Percentiles rank a stretch among this genome's conserved stretches.
Conservation (phyloP, 225 moss, liverwort and hornwort genomes). For the Sphagnum contortum region DNA sequence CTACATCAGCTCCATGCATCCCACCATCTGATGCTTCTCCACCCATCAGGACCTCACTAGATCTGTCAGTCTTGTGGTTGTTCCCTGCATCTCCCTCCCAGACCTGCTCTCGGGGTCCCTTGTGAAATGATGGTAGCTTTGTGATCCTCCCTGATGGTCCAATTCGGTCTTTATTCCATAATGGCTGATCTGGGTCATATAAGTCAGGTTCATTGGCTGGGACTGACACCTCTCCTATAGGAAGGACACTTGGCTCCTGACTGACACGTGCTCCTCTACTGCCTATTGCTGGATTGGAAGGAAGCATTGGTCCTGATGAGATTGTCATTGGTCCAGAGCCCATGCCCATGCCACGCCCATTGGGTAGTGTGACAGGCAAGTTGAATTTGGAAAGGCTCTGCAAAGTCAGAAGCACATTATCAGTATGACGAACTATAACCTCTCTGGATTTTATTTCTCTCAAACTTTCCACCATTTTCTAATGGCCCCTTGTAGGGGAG, state of each 20-base stretch:
- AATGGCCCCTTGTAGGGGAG: no score
- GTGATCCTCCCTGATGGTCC: constrained; percentile 71
- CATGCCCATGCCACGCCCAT: constrained; percentile 73
- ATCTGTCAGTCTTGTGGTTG: constrained; percentile 22
- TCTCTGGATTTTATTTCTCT: no score
- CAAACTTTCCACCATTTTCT: no score
- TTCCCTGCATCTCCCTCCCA: constrained; percentile 46
- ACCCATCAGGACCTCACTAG: constrained; percentile 39
- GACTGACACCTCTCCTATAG: constrained; percentile 45
- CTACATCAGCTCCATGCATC: constrained; percentile 60
- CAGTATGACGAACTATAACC: no score
- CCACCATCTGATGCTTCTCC: constrained; percentile 46
- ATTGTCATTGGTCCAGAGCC: constrained; percentile 62
- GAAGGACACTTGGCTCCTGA: constrained; percentile 68
- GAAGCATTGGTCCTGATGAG: constrained; percentile 42
- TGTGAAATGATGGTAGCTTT: constrained; percentile 62
- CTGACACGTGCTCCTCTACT: constrained; percentile 60
- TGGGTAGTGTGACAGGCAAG: constrained; percentile 76
- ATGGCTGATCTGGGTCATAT: constrained; percentile 96
- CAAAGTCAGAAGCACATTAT: not conserved
- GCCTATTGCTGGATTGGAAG: constrained; percentile 40
- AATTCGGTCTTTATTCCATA: constrained; percentile 90
- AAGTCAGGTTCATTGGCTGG: constrained; percentile 44
- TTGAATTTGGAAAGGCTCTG: constrained; percentile 99
- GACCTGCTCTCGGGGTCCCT: constrained; percentile 45